Base-by-base conservation (phyloP, 2,329 filamentous ascomycete genomes). In the Colletotrichum caudatum region DNA sequence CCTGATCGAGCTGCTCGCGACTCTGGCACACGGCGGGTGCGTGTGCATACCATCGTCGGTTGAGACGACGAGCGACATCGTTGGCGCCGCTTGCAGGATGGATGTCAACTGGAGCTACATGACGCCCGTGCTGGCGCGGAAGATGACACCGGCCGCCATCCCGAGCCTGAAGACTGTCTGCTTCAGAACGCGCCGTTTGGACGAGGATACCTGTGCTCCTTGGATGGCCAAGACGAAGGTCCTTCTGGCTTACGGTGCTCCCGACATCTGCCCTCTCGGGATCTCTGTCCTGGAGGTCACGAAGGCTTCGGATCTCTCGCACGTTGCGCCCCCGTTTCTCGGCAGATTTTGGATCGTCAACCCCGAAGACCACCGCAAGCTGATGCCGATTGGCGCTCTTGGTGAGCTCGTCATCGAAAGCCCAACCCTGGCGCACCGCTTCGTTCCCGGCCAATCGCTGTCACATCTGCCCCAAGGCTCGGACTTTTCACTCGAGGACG, bases 351-450 rank as follows among this genome's bases (percentile, higher is more conserved):
- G 86, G 82, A 82, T 89, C 18, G 84, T 88, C n/a, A 86, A 86
- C 60, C 83, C 84, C 0, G 83, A 88, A 4, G 84, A 89, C 64
- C 81, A 82, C 39, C 83, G 83, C 72, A 84, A 82, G 44, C 81
- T 87, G 48, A 83, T 87, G 80, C 87, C 87, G 0, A 78, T 88
- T 16, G 89, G 89, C 1, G 83, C 85, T 0, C 80, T 88, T 1
- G 88, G 88, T 0, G 89, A 92, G 75, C 80, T 92, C 2, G 83
- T 90, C 4, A 86, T 92, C 44, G 88, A 91, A 74, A 88, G 89
- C 0, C 86, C 87, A 0, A 87, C 82, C 0, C 76, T 86, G 8
- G 82, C 82, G 2, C 81, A 83, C 71, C 79, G 79, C 5, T 81
- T 83, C 54, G 68, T 77, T 0, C 75, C 77, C 0, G 80, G 80